Base-by-base conservation (phyloP, 2,329 filamentous ascomycete genomes). In the Cladophialophora bantiana region DNA sequence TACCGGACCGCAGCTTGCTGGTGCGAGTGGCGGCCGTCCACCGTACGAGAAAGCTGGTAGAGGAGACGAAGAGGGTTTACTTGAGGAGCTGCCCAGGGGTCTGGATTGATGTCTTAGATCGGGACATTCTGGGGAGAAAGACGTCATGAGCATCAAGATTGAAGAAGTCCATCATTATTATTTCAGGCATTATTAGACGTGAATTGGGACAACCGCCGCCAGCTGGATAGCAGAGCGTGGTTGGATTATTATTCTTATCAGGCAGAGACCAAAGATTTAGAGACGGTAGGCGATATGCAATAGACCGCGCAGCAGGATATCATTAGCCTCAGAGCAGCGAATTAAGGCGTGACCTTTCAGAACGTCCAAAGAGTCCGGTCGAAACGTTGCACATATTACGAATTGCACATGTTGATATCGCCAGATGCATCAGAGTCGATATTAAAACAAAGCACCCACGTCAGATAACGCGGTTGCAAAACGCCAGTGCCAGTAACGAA, bases 61-160 rank as follows among this genome's bases (percentile, higher is more conserved):
- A 57, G 70, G 68, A 9, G 70, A 72, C 45, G 64, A 66, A 56
- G 64, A 72, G 54, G 68, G 68, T 7, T 61, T 69, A 34, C 60
- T 72, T 18, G 54, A 59, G 4, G 70, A 72, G 59, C 64, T 72
- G 38, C 70, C 70, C 0, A 54, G 60, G 38, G 45, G 12, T 9
- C 0, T 50, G 45, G 45, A 26, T 26, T 50, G 45, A 50, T 50
- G 6, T 26, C 10, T 50, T 18, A 7, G 26, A 13, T 42, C 34
- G 2, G 10, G 4, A 26, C 3, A 10, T 50, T 50, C 18, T 26
- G 9, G 26, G 45, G 3, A 26, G 2, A 9, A 50, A 10, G 18
- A 4, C 18, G 7, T 5, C 18, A 12, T 10, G 45, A 9, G 2
- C 45, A 50, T 50, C 18, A 20, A 50, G 18, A 26, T 26, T 26